Evolutionary conservation across 306 rosid species (phyloP).

Genomic region (Echinosophora koreensis): DNA sequence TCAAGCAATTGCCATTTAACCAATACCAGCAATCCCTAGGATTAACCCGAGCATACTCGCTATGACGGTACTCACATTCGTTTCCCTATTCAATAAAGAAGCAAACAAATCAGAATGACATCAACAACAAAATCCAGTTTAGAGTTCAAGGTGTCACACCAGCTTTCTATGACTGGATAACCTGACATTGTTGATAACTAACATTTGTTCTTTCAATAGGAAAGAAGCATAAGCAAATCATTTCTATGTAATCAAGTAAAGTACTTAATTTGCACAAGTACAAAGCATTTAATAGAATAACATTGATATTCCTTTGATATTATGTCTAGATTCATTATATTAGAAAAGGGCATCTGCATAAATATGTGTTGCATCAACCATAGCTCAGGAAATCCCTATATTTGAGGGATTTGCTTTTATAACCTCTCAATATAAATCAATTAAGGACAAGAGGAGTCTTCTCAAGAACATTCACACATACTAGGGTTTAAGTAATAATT

Average conservation of each 20-base stretch:
- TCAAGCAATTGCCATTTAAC: conserved; percentile 95
- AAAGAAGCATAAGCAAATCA: conserved; percentile 3
- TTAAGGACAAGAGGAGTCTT: background rate
- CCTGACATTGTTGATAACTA: background rate
- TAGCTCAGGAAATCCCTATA: background rate
- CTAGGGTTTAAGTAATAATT: background rate
- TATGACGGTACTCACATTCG: conserved; percentile 98
- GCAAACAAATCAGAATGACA: conserved; percentile 34
- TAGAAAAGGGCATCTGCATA: too few relatives aligned
- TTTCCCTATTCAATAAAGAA: conserved; percentile 68
- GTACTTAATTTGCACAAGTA: background rate
- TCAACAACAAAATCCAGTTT: background rate
- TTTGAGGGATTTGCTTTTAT: background rate
- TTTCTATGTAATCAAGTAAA: background rate
- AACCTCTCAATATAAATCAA: background rate
- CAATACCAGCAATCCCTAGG: conserved; percentile 98
- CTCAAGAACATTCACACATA: background rate
- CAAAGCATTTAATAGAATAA: background rate
- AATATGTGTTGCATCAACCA: background rate
- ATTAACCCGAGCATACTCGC: conserved; percentile 90
- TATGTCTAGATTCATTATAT: background rate
- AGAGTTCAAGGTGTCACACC: conserved; percentile 4
- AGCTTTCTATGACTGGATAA: background rate
- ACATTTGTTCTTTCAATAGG: background rate
- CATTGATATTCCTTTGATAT: background rate